Percentiles rank a stretch among this genome's conserved stretches.
Conservation (phyloP, 257 asterid species). For the Thymus quinquecostatus region DNA sequence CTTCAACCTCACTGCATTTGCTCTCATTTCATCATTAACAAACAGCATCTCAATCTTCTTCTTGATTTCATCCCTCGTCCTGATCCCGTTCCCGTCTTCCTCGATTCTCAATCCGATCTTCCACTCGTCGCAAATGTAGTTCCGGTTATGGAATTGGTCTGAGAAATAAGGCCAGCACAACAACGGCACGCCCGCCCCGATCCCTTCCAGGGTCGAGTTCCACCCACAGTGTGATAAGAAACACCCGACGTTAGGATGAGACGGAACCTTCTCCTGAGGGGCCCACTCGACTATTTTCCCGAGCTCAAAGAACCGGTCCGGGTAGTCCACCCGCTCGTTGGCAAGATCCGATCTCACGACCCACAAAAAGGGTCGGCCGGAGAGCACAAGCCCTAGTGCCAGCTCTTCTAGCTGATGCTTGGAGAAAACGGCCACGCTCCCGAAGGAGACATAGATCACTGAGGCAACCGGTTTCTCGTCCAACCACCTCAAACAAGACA, state of each 20-base stretch:
- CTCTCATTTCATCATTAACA: not conserved
- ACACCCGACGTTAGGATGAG: not conserved
- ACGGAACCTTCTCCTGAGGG: not conserved
- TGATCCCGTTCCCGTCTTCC: not conserved
- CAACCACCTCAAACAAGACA: not conserved
- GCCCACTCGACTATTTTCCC: not conserved
- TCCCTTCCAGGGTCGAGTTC: not conserved
- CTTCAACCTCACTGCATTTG: not conserved
- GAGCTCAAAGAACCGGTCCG: not conserved
- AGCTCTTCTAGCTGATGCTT: not conserved
- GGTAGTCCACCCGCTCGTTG: not conserved
- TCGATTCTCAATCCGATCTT: not conserved
- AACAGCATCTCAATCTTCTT: not conserved
- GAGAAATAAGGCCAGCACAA: not conserved
- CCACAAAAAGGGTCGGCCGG: not conserved
- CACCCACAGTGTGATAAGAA: not conserved
- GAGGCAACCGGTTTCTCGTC: not conserved
- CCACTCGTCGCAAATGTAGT: not conserved
- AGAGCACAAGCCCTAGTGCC: not conserved
- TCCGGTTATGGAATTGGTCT: not conserved
- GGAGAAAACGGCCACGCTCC: not conserved
- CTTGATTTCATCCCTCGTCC: not conserved
- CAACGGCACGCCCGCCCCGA: not conserved
- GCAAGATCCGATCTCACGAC: not conserved
- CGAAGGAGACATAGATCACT: not conserved